These are phyloP conservation scores for Epipyxis sp. DNA, from an alignment of 108 stramenopile species.

Conservation along the genomic window DNA sequence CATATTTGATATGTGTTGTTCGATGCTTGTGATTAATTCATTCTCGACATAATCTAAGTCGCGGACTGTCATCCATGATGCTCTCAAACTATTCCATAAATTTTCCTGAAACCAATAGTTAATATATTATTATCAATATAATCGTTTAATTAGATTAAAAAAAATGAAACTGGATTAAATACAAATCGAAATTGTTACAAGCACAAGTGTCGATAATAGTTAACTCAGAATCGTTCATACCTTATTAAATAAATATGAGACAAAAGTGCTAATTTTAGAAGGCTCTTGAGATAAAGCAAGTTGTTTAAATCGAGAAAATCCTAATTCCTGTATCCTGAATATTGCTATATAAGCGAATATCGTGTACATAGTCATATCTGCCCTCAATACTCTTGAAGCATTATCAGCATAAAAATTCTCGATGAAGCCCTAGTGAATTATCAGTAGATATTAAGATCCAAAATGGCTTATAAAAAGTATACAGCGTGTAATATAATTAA, in stretches of 20 bases:
- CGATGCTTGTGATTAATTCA: conserved; percentile 10
- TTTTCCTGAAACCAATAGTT: conserved; percentile 47
- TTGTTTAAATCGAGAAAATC: conserved; percentile 36
- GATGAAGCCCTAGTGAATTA: conserved; percentile 45
- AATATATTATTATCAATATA: no score
- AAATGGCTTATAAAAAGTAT: no score
- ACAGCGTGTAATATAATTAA: no score
- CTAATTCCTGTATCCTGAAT: conserved; percentile 61
- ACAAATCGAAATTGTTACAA: no score
- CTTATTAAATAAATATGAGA: conserved; percentile 50
- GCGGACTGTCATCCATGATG: conserved; percentile 40
- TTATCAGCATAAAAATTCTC: conserved; percentile 55
- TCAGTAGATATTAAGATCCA: not conserved
- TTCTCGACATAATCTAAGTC: conserved; percentile 41
- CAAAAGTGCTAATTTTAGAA: conserved; percentile 50
- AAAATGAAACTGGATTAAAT: no score
- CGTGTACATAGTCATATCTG: conserved; percentile 59
- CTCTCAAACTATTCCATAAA: conserved; percentile 22
- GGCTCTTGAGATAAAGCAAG: conserved; percentile 51
- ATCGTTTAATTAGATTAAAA: no score
- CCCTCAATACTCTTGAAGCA: conserved; percentile 44
- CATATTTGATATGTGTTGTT: conserved; percentile 33
- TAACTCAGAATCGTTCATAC: not conserved
- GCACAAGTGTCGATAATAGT: not conserved
- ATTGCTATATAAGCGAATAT: conserved; percentile 55